Percentiles rank a stretch among this genome's conserved stretches.
Conservation (phyloP, 805 yeast genomes). For the Blastobotrys parvus region DNA sequence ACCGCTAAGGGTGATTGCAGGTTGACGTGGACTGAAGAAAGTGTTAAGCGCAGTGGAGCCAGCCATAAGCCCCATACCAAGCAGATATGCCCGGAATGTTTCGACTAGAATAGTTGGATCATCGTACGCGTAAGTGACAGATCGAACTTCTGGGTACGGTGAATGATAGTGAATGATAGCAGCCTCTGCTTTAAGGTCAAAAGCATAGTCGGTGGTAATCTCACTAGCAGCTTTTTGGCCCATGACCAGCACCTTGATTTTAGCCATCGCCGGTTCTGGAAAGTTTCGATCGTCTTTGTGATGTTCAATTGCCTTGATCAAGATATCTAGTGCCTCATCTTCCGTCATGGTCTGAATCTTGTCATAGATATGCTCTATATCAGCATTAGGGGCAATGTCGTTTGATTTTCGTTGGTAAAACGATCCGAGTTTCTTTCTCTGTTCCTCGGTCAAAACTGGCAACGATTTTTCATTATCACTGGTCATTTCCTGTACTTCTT, state of each 20-base stretch:
- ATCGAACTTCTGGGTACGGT: slow-evolving; percentile 62
- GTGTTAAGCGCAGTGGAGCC: slow-evolving; percentile 18
- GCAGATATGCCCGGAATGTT: slow-evolving; percentile 36
- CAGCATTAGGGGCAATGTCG: too few relatives aligned
- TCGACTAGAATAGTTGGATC: slow-evolving; percentile 39
- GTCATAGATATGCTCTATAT: slow-evolving; percentile 33
- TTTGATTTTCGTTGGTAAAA: too few relatives aligned
- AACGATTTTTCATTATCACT: too few relatives aligned
- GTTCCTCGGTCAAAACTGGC: too few relatives aligned
- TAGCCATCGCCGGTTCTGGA: slow-evolving; percentile 30
- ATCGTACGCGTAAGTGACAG: slow-evolving; percentile 44
- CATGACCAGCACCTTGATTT: slow-evolving; percentile 22
- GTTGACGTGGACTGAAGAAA: slow-evolving; percentile 45
- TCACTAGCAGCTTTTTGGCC: slow-evolving; percentile 14
- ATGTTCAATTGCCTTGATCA: slow-evolving; percentile 30
- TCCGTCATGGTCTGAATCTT: slow-evolving; percentile 31
- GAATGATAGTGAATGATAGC: slow-evolving; percentile 32
- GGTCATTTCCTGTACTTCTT: too few relatives aligned
- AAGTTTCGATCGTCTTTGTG: slow-evolving; percentile 40
- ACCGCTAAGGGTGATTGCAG: slow-evolving; percentile 40
- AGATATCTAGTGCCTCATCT: slow-evolving; percentile 33
- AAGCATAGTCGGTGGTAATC: background rate
- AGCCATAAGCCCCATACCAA: slow-evolving; percentile 27
- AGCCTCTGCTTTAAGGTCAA: slow-evolving; percentile 32
- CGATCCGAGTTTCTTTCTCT: too few relatives aligned